Evolutionary conservation across 768 basidiomycete species (phyloP), one percentile per base, ranked within the genome.

Genomic region (Pleurotus pulmonarius): DNA sequence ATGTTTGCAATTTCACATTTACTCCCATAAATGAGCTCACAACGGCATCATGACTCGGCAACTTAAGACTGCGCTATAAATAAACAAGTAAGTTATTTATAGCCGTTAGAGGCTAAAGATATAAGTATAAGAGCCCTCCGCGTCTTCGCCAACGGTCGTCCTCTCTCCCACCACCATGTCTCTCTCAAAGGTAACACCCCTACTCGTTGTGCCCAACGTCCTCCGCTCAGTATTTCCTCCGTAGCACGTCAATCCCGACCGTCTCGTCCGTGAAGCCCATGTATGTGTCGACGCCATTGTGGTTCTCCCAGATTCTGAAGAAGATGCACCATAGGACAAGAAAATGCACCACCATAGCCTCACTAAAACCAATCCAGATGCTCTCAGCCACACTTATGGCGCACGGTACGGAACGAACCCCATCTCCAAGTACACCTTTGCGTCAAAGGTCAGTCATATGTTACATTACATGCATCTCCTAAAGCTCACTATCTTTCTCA

Each of bases 221-320:
- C 29, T 8, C 29, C 15, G 41, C 41, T 43, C 15, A 43, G 5
- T 59, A 29, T 53, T 54, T 34, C 1, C 46, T 53, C 51, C 40
- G 26, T 59, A 88, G 86, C 86, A 85, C 61, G 73, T 92, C 63
- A 82, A 90, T 69, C 70, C 89, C 1, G 87, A 88, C 55, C 71
- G 73, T 49, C 78, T 93, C 67, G 73, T 93, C 41, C 76, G 75
- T 61, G 72, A 82, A 39, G 70, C 86, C 18, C 77, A 75, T 67
- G 87, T 83, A 65, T 65, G 61, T 54, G 56, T 49, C 25, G 24
- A 45, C 48, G 5, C 52, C 49, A 25, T 39, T 25, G 4, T 8
- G 9, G 4, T n/a, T 40, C 44, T 18, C 16, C 29, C 11, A 29
- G 11, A 9, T 29, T 29, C 54, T 61, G 12, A 54, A 45, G 47